Evolutionary conservation across 306 rosid species (phyloP).

Genomic region (Elaeagnus macrophylla): DNA sequence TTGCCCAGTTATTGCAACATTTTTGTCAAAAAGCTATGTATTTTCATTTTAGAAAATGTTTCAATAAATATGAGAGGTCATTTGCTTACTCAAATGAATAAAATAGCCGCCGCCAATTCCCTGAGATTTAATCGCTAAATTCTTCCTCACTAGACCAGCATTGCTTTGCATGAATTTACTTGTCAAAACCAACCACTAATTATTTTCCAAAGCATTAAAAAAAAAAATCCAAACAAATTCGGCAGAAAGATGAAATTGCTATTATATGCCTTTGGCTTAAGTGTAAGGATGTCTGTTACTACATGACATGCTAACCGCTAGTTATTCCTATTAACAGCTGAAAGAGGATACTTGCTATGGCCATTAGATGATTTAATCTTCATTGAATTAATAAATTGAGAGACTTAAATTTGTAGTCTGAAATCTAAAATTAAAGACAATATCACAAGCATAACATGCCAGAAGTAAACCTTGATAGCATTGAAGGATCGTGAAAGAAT

Average conservation of each 20-base stretch:
- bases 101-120: slow-evolving; percentile 61
- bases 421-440: slow-evolving; percentile 1
- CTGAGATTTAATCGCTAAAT: slow-evolving; percentile 66
- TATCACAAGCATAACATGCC: not conserved
- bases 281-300: too few relatives aligned
- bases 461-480: slow-evolving; percentile 63
- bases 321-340: too few relatives aligned
- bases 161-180: slow-evolving; percentile 47
- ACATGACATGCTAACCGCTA: too few relatives aligned
- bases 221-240: too few relatives aligned
- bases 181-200: slow-evolving; percentile 16
- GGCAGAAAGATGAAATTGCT: too few relatives aligned
- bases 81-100: slow-evolving; percentile 63
- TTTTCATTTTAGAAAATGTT: too few relatives aligned
- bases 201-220: slow-evolving; percentile 4
- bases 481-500: slow-evolving; percentile 86
- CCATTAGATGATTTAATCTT: too few relatives aligned
- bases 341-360: too few relatives aligned
- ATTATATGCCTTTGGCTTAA: too few relatives aligned
- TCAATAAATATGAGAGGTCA: not conserved
- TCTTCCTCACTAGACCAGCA: slow-evolving; percentile 94
- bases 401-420: not conserved
- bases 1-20: too few relatives aligned
- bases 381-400: not conserved
- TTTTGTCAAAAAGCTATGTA: too few relatives aligned